Evolutionary conservation across 768 basidiomycete genomes (phyloP), one percentile per base, ranked within the genome.

Genomic region (Podaxis rugospora): DNA sequence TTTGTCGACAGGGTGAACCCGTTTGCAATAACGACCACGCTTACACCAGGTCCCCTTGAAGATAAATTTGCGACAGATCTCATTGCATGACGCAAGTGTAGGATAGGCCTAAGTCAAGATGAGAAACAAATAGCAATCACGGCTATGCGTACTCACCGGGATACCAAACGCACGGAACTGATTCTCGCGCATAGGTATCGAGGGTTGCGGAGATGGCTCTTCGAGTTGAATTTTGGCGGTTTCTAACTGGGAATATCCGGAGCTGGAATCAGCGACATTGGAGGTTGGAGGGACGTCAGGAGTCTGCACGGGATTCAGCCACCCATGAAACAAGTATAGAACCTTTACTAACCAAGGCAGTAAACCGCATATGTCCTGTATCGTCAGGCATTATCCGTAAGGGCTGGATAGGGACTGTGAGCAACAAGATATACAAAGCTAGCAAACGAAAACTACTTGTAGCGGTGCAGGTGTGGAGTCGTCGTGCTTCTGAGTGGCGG

Each of bases 111-210:
- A 46, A 3, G 37, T 39, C 11, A 32, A 36, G 49, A 37, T 44
- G 18, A 60, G 13, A 36, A 37, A 51, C 18, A 52, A 44, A 36
- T 21, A 32, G 35, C 14, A 16, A 51, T 36, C 18, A 23, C 46
- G 13, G 23, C 14, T 18, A 42, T 40, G 46, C 25, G 28, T 3
- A 40, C 67, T 18, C 18, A 69, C 69, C 63, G 67, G 66, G 27
- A 71, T 66, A 47, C 68, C 69, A 37, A 65, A 68, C 2, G 68
- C 69, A 50, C 25, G 62, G 50, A 72, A 70, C 23, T 65, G 62
- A 21, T 63, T 86, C 82, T 64, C 80, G 82, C 5, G 90, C 89
- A 51, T 51, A 16, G 16, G 25, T 25, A 21, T 3, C 23, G 49
- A 50, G 28, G 25, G 27, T 16, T 28, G 32, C 28, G 14, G 11